Conservation (phyloP, 2,329 filamentous ascomycete genomes). For the Beauveria varroae region DNA sequence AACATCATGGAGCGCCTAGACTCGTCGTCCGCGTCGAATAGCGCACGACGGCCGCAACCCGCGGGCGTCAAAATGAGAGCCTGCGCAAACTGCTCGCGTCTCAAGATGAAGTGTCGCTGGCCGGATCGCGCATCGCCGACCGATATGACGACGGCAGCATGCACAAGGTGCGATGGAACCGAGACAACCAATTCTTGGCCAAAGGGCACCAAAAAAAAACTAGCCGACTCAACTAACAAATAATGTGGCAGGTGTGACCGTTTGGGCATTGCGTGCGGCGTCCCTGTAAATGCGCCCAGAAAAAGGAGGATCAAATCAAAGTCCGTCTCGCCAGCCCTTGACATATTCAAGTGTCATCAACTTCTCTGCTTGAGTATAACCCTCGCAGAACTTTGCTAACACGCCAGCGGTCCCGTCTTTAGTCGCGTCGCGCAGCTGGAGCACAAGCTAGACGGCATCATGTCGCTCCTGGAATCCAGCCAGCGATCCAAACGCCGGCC, state of each 20-base stretch:
- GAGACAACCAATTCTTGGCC: background rate
- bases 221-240: background rate
- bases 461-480: slow-evolving; percentile 18
- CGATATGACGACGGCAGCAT: background rate
- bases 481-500: background rate
- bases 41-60: background rate
- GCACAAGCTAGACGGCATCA: slow-evolving; percentile 23
- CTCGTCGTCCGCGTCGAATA: background rate
- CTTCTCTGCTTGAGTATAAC: too few relatives aligned
- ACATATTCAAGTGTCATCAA: too few relatives aligned
- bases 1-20: background rate
- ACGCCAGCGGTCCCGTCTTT: too few relatives aligned
- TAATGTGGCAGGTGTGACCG: slow-evolving; percentile 16
- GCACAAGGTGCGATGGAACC: background rate
- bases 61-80: slow-evolving; percentile 2
- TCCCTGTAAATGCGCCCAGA: slow-evolving; percentile 19
- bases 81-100: background rate
- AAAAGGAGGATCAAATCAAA: slow-evolving; percentile 19
- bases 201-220: too few relatives aligned
- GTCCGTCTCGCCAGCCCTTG: slow-evolving; percentile 12
- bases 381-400: too few relatives aligned
- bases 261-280: slow-evolving; percentile 16
- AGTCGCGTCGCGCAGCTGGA: slow-evolving; percentile 24
- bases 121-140: background rate
- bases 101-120: slow-evolving; percentile 10